Evolutionary conservation across 228 moss, liverwort and hornwort genomes (phyloP).

Genomic region (Sphagnum fallax): DNA sequence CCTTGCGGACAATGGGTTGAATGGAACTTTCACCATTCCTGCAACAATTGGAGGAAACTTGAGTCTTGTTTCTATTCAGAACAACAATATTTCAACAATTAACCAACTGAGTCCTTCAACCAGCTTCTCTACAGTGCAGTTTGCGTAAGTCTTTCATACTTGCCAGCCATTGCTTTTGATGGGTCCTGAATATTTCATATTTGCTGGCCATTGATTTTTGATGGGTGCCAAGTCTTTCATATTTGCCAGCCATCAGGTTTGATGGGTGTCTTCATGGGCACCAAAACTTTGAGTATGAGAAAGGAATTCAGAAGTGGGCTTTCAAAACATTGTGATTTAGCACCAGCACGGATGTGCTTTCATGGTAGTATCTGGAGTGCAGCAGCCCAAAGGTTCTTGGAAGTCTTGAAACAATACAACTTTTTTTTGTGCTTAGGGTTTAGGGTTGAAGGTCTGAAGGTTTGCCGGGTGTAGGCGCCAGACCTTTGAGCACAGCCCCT

Average conservation of each 20-base stretch:
- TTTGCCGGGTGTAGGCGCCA: too few relatives aligned
- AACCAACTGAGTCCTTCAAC: neutral
- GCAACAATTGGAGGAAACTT: constrained; percentile 8
- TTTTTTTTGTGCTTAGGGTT: too few relatives aligned
- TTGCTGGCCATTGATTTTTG: neutral
- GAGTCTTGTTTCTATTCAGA: constrained; percentile 19
- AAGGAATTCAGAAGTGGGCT: too few relatives aligned
- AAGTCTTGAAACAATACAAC: too few relatives aligned
- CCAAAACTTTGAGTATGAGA: too few relatives aligned
- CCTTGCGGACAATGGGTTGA: constrained; percentile 39
- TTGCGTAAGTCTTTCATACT: constrained; percentile 21
- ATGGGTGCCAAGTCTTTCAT: neutral
- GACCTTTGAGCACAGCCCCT: neutral
- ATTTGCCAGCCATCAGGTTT: neutral
- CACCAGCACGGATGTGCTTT: too few relatives aligned
- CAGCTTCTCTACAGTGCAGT: neutral
- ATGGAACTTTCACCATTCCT: constrained; percentile 37
- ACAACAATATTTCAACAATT: constrained; percentile 10
- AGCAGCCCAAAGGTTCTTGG: too few relatives aligned
- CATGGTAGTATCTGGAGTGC: too few relatives aligned
- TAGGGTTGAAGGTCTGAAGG: too few relatives aligned
- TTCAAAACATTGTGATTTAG: too few relatives aligned
- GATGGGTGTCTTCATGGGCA: neutral
- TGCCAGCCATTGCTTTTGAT: neutral
- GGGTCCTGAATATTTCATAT: neutral